These are phyloP conservation scores for Podila clonocystis DNA, from an alignment of 192 early-diverging fungal genomes.

Conservation along the genomic window DNA sequence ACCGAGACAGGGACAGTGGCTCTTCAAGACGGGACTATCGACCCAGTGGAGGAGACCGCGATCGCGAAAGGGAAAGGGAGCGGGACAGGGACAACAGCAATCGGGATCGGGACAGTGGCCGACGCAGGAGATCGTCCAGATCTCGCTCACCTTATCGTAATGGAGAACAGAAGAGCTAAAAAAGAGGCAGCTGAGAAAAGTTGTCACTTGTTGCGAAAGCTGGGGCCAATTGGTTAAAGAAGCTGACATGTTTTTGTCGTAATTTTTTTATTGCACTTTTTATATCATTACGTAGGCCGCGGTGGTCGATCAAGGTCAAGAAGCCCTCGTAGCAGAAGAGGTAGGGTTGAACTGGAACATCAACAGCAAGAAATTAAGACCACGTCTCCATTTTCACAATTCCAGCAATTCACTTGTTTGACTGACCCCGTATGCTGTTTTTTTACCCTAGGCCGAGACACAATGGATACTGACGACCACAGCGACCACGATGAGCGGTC, in stretches of 20 bases:
- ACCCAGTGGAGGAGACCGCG: background rate
- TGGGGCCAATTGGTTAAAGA: background rate
- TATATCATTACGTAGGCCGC: constrained; percentile 7
- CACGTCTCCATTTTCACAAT: background rate
- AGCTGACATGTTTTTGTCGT: background rate
- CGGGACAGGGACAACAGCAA: constrained; percentile 14
- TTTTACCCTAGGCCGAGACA: constrained; percentile 2
- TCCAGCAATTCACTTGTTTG: background rate
- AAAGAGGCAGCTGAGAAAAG: too few relatives aligned
- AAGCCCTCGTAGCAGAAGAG: constrained; percentile 23
- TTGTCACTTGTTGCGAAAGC: too few relatives aligned
- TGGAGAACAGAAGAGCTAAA: too few relatives aligned
- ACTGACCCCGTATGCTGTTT: background rate
- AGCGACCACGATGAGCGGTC: constrained; percentile 3
- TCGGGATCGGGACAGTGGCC: constrained; percentile 9
- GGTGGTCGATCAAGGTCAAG: constrained; percentile 42
- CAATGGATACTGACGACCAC: constrained; percentile 12
- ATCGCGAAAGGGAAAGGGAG: constrained; percentile 1
- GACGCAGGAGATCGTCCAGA: constrained; percentile 23
- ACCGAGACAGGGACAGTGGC: background rate
- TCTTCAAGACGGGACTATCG: background rate
- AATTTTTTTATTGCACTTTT: background rate
- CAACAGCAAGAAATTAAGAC: background rate
- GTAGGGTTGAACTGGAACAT: background rate
- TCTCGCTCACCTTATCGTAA: constrained; percentile 40